A percentile compares a stretch with the other conserved stretches of the same genome.
phyloP scores from a whole-genome alignment of 192 early-diverging fungal genomes.

The Gaertneriomyces sp. region DNA sequence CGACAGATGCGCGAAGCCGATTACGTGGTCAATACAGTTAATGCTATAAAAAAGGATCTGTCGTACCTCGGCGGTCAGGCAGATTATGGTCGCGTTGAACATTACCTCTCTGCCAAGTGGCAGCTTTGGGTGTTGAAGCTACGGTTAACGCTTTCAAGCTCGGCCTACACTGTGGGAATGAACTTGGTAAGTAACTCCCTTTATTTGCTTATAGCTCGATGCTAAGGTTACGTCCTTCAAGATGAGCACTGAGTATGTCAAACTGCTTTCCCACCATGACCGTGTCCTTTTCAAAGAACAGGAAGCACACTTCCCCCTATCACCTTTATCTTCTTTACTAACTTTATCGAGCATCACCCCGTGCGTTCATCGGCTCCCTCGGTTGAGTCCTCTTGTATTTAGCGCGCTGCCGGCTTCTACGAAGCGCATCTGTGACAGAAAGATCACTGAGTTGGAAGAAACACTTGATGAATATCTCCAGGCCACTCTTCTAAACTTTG shows the following conservation, averaged over 20 bases:
- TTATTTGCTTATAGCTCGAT: background rate
- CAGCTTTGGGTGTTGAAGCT: constrained; percentile 49
- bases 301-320: no score
- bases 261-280: constrained; percentile 26
- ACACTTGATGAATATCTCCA: constrained; percentile 44
- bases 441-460: constrained; percentile 49
- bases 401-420: constrained; percentile 29
- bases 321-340: no score
- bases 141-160: constrained; percentile 33
- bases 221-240: background rate
- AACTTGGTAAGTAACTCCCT: constrained; percentile 24
- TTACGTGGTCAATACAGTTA: constrained; percentile 46
- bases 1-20: constrained; percentile 48
- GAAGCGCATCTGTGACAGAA: constrained; percentile 40
- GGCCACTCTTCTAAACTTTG: constrained; percentile 44
- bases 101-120: constrained; percentile 41
- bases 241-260: constrained; percentile 9
- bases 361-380: constrained; percentile 9
- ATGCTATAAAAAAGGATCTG: constrained; percentile 48
- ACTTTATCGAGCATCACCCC: no score
- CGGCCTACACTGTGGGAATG: constrained; percentile 33
- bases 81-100: constrained; percentile 39
- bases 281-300: background rate
- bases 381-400: constrained; percentile 35
- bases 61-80: constrained; percentile 38